These are phyloP conservation scores for Pseudonitzschia multiseries DNA, from an alignment of 108 stramenopile species.

Conservation along the genomic window DNA sequence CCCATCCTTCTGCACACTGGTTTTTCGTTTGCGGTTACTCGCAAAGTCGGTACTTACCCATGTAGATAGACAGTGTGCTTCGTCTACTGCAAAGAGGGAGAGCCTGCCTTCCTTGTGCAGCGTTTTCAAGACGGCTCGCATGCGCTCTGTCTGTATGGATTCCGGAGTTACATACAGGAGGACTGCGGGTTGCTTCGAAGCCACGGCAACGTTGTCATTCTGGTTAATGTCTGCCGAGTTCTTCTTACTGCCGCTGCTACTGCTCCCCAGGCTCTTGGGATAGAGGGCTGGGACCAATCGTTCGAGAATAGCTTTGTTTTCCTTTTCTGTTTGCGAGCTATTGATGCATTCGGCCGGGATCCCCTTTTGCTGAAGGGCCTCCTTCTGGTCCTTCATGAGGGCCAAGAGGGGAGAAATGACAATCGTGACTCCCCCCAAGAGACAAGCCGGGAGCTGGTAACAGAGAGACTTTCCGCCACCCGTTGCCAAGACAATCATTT, in stretches of 20 bases:
- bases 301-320: conserved; percentile 53
- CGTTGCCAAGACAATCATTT: conserved; percentile 90
- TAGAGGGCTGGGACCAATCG: conserved; percentile 32
- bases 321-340: conserved; percentile 41
- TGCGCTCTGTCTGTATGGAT: conserved; percentile 76
- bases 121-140: conserved; percentile 59
- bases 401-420: conserved; percentile 96
- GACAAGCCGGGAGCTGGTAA: conserved; percentile 94
- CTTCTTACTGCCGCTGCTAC: background rate
- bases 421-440: conserved; percentile 82
- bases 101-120: conserved; percentile 67
- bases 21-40: no score
- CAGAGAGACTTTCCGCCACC: conserved; percentile 94
- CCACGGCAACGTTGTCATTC: background rate
- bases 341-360: conserved; percentile 71
- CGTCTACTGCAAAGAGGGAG: conserved; percentile 92
- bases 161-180: conserved; percentile 97
- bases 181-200: background rate
- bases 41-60: conserved; percentile 37
- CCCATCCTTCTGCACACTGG: no score
- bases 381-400: conserved; percentile 95
- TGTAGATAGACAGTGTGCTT: conserved; percentile 92
- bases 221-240: conserved; percentile 1
- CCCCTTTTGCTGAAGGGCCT: conserved; percentile 58
- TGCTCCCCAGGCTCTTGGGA: conserved; percentile 17